Conservation (phyloP, 345 rosid genomes). For the Turnera subulata region DNA sequence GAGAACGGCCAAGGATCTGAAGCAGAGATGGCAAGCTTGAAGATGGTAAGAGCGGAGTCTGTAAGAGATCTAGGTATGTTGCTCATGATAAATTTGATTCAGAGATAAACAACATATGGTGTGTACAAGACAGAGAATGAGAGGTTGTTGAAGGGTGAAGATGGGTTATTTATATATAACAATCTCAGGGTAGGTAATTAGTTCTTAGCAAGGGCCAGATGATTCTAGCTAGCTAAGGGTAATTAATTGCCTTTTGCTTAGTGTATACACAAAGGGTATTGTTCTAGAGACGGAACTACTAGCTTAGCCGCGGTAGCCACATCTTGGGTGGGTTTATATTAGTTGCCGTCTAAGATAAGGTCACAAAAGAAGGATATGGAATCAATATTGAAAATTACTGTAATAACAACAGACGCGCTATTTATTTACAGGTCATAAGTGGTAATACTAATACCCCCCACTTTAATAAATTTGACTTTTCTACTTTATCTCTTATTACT, state of each 20-base stretch:
- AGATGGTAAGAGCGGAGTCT: constrained; percentile 66
- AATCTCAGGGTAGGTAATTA: not conserved
- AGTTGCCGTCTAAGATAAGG: not conserved
- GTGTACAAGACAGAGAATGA: constrained; percentile 5
- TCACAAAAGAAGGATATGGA: too few relatives aligned
- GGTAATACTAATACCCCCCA: too few relatives aligned
- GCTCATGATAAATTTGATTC: constrained; percentile 58
- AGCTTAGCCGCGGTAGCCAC: not conserved
- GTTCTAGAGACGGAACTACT: not conserved
- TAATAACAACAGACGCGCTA: too few relatives aligned
- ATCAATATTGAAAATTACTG: too few relatives aligned
- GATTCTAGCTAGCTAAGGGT: too few relatives aligned
- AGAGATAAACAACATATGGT: constrained; percentile 19
- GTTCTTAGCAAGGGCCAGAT: not conserved
- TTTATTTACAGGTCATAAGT: too few relatives aligned
- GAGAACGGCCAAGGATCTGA: constrained; percentile 93
- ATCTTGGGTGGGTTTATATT: not conserved
- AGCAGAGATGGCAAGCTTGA: constrained; percentile 67
- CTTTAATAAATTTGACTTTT: too few relatives aligned
- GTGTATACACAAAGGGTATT: constrained; percentile 9
- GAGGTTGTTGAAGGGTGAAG: constrained; percentile 1
- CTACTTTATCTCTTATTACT: too few relatives aligned
- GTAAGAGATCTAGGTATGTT: constrained; percentile 75
- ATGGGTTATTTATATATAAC: constrained; percentile 18
- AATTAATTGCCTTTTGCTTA: constrained; percentile 5